Evolutionary conservation across 2,329 filamentous ascomycete species (phyloP), one percentile per base, ranked within the genome.

Genomic region (Pseudogymnoascus sp.): DNA sequence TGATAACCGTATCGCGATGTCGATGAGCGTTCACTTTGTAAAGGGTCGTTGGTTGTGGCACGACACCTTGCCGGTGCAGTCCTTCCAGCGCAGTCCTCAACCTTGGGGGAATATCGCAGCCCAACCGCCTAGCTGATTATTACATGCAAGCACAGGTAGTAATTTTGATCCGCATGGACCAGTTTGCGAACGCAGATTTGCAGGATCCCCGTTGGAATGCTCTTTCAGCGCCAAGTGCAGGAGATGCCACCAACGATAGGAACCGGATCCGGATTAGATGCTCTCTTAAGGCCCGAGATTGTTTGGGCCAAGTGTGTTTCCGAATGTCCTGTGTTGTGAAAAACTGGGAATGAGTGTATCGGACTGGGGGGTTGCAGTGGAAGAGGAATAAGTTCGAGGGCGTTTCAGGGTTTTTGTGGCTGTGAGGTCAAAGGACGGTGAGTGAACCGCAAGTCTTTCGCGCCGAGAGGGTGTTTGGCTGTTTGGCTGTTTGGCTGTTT

Each of bases 391-490:
- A 1, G 16, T 21, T 21, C 2, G 8, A 31, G n/a, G 28, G 49
- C n/a, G 49, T 56, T 56, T 56, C 49, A 36, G 28, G 49, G 49
- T 56, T 56, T 56, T 56, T 56, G 49, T 56, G 49, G 49, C 49
- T 56, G 49, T 12, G 49, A 56, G 49, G 3, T 31, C 46, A 56
- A 56, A 56, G 49, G 25, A 56, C 49, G 49, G 49, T 56, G 49
- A 56, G 49, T 56, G 49, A 56, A 56, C 49, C 25, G 34, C 49
- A 56, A 56, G 46, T 34, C 25, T 34, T 56, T 56, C 25, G 46
- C 46, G 46, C 46, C 46, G 46, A 56, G 46, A 56, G 46, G 46
- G 8, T 18, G 46, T 56, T 28, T 31, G 46, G 28, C 36, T 9
- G 36, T 37, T 37, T 37, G 46, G 28, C 36, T 9, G 36, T 37